A percentile compares a stretch with the other conserved stretches of the same genome.
These are phyloP conservation scores for Verticillium zaregamsianum DNA, from an alignment of 2,329 filamentous ascomycete species.

Conservation along the genomic window DNA sequence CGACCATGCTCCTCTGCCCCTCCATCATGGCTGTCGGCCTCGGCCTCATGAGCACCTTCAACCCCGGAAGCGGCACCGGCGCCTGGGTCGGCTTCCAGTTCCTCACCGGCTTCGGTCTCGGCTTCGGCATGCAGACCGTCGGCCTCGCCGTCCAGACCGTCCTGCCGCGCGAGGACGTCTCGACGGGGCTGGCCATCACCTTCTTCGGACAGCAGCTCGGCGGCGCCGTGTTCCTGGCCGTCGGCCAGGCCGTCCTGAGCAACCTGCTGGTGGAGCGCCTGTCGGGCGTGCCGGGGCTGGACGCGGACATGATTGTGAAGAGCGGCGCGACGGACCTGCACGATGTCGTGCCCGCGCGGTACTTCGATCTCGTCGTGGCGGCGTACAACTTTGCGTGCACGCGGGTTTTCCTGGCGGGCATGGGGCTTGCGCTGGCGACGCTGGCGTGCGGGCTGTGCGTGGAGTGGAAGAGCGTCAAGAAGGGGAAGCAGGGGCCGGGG, in stretches of 20 bases:
- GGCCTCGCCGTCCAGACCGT: conserved; percentile 42
- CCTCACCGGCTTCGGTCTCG: conserved; percentile 36
- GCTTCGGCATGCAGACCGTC: conserved; percentile 38
- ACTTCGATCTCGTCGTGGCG: conserved; percentile 27
- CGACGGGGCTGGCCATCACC: conserved; percentile 39
- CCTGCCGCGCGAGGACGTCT: conserved; percentile 34
- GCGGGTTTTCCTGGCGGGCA: conserved; percentile 36
- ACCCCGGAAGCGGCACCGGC: conserved; percentile 22
- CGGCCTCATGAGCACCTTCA: conserved; percentile 38
- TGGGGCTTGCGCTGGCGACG: conserved; percentile 38
- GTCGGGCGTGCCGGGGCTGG: conserved; percentile 26
- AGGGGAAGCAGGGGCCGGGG: conserved; percentile 13
- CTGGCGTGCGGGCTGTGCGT: conserved; percentile 37
- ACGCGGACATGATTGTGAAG: conserved; percentile 24
- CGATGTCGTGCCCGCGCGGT: conserved; percentile 19
- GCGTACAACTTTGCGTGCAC: conserved; percentile 42
- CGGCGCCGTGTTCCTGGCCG: conserved; percentile 44
- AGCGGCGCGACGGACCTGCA: conserved; percentile 19
- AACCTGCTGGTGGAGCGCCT: conserved; percentile 39
- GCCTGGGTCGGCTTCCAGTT: conserved; percentile 43
- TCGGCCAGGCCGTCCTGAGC: conserved; percentile 47
- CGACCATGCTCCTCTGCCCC: conserved; percentile 33
- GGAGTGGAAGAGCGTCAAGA: conserved; percentile 55
- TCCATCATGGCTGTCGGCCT: conserved; percentile 29
- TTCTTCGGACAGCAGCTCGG: conserved; percentile 41